Evolutionary conservation across 2,329 filamentous ascomycete species (phyloP), one percentile per base, ranked within the genome.

Genomic region (Penicillium sp.): DNA sequence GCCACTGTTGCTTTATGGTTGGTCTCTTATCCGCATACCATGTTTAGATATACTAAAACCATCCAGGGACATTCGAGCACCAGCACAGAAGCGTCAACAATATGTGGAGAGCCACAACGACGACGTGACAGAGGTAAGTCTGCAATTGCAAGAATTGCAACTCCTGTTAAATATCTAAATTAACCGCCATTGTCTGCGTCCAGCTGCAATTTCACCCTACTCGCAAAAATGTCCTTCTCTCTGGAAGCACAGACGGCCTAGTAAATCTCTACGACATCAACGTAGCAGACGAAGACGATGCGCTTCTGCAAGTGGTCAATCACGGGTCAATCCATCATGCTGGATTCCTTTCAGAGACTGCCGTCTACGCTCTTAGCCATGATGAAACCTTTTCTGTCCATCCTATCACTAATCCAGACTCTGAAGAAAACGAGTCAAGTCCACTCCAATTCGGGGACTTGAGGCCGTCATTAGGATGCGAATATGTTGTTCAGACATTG

Each of bases 361-460:
- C 79, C 42, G 77, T 84, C 53, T 86, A 81, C 61, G 82, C 82
- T 5, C 73, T 86, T 8, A 84, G 83, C 56, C 84, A 84, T 3
- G 84, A 87, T 60, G 84, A 87, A 65, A 78, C 79, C 21, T 78
- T 86, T 63, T 80, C 81, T 8, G 77, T 86, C 55, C 81, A 85
- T 63, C 79, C 79, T 1, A 75, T 77, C 8, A 77, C 76, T 5
- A 76, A 79, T 30, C 75, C 77, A 0, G 79, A 79, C 43, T 74
- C 79, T 40, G 75, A 79, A 52, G 72, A 74, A 5, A 28, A 40
- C 9, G 54, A 56, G 30, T 77, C 79, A 24, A 67, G 75, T 6
- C 72, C 77, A 5, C 71, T 77, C 30, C 71, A 76, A 45, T 81
- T 84, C 48, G 83, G 83, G 1, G 83, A 86, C 64, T 72, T 86